A percentile compares a stretch with the other conserved stretches of the same genome.
These are phyloP conservation scores for Ambrosiella cleistominuta DNA, from an alignment of 2,329 filamentous ascomycete genomes.

Conservation along the genomic window DNA sequence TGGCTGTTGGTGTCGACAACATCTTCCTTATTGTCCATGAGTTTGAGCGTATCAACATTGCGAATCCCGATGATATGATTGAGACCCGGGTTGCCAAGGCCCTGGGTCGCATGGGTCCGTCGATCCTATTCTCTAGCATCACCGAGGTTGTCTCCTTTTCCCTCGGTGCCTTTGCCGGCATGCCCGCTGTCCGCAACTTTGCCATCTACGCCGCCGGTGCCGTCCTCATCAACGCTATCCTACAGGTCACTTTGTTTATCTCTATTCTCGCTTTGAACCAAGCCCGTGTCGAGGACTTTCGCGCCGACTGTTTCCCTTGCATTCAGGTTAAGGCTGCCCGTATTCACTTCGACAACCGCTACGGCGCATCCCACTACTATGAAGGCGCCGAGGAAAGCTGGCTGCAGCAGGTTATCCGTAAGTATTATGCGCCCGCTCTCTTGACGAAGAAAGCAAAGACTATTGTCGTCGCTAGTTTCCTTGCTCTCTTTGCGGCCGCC, in stretches of 20 bases:
- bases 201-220: slow-evolving; percentile 91
- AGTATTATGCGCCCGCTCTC: slow-evolving; percentile 67
- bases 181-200: slow-evolving; percentile 96
- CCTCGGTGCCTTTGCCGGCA: slow-evolving; percentile 81
- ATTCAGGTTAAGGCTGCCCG: slow-evolving; percentile 61
- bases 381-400: slow-evolving; percentile 69
- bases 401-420: slow-evolving; percentile 77
- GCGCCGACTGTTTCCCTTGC: slow-evolving; percentile 86
- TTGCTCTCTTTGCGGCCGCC: slow-evolving; percentile 72
- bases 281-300: slow-evolving; percentile 67
- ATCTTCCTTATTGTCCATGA: slow-evolving; percentile 98
- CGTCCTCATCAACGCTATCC: slow-evolving; percentile 88
- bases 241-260: slow-evolving; percentile 94
- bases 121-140: slow-evolving; percentile 83
- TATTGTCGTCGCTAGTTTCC: slow-evolving; percentile 58
- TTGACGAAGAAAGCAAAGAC: slow-evolving; percentile 68
- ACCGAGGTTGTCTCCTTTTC: slow-evolving; percentile 91
- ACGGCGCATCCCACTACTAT: slow-evolving; percentile 26
- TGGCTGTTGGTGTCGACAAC: slow-evolving; percentile 95
- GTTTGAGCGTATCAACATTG: slow-evolving; percentile 86
- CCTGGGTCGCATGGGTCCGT: slow-evolving; percentile 90
- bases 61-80: slow-evolving; percentile 74
- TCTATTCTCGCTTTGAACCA: slow-evolving; percentile 86
- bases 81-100: slow-evolving; percentile 73
- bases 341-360: slow-evolving; percentile 18